Percentiles rank a stretch among this genome's conserved stretches.
These are phyloP conservation scores for Bjerkandera adusta DNA, from an alignment of 1,284 basidiomycete genomes.

Conservation along the genomic window DNA sequence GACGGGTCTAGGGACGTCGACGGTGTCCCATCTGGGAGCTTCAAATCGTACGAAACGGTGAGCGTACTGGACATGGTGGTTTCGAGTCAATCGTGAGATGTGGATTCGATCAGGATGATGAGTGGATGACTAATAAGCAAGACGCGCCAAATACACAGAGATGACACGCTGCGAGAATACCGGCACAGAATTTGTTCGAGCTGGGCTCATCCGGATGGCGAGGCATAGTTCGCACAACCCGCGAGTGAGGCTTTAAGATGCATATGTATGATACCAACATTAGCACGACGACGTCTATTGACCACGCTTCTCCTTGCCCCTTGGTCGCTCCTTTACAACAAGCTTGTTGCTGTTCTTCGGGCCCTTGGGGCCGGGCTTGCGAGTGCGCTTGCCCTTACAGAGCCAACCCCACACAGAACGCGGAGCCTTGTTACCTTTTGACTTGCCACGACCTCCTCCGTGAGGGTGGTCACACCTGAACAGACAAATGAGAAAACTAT, in stretches of 20 bases:
- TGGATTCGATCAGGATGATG: too few relatives aligned
- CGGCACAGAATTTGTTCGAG: too few relatives aligned
- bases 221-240: too few relatives aligned
- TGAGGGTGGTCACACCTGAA: conserved; percentile 89
- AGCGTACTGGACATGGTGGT: conserved; percentile 37
- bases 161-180: too few relatives aligned
- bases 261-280: neutral
- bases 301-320: conserved; percentile 72
- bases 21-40: conserved; percentile 38
- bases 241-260: too few relatives aligned
- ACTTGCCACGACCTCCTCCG: conserved; percentile 97
- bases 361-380: conserved; percentile 85
- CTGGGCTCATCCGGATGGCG: too few relatives aligned
- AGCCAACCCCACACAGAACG: conserved; percentile 91
- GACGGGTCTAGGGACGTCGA: conserved; percentile 27
- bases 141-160: too few relatives aligned
- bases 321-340: conserved; percentile 86
- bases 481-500: conserved; percentile 12
- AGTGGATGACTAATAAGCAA: too few relatives aligned
- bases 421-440: conserved; percentile 93
- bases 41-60: conserved; percentile 49
- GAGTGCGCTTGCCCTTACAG: conserved; percentile 89
- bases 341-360: conserved; percentile 93
- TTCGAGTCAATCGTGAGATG: too few relatives aligned
- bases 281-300: conserved; percentile 1